Conservation (phyloP, 75 land plant species). For the Isoetes taiwanensis region DNA sequence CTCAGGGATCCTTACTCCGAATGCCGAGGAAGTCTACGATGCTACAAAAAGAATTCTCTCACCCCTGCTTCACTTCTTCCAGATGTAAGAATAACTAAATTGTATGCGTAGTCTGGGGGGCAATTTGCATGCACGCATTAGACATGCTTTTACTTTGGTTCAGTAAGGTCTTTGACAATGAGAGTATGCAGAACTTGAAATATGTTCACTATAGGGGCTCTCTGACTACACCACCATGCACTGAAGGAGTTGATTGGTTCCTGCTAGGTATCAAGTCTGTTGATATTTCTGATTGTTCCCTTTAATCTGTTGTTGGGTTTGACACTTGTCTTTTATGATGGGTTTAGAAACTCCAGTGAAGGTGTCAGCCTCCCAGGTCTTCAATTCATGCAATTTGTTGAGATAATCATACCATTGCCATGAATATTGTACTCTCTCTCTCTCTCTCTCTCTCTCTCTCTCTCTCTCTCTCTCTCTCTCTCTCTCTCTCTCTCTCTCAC, state of each 20-base stretch:
- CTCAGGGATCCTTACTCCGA: too few relatives aligned
- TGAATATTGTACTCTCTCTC: constrained; percentile 14
- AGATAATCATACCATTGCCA: constrained; percentile 14
- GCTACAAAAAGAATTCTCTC: too few relatives aligned
- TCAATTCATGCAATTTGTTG: constrained; percentile 20
- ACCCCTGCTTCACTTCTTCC: too few relatives aligned
- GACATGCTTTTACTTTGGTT: too few relatives aligned
- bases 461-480: too few relatives aligned
- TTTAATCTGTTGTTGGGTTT: background rate
- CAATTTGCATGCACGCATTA: too few relatives aligned
- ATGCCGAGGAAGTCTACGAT: too few relatives aligned
- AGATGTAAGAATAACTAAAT: too few relatives aligned
- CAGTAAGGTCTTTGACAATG: too few relatives aligned
- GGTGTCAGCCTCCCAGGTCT: constrained; percentile 12
- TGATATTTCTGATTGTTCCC: background rate
- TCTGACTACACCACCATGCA: constrained; percentile 22
- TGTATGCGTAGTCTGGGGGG: too few relatives aligned
- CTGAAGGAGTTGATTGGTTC: constrained; percentile 25
- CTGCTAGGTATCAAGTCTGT: constrained; percentile 8
- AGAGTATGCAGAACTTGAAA: constrained; percentile 1
- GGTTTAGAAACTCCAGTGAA: constrained; percentile 12
- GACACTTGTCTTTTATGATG: background rate
- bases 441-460: too few relatives aligned
- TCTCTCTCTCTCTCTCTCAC: too few relatives aligned
- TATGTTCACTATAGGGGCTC: constrained; percentile 21